These are phyloP conservation scores for Boletus reticuloceps DNA, from an alignment of 768 basidiomycete genomes.

Conservation along the genomic window DNA sequence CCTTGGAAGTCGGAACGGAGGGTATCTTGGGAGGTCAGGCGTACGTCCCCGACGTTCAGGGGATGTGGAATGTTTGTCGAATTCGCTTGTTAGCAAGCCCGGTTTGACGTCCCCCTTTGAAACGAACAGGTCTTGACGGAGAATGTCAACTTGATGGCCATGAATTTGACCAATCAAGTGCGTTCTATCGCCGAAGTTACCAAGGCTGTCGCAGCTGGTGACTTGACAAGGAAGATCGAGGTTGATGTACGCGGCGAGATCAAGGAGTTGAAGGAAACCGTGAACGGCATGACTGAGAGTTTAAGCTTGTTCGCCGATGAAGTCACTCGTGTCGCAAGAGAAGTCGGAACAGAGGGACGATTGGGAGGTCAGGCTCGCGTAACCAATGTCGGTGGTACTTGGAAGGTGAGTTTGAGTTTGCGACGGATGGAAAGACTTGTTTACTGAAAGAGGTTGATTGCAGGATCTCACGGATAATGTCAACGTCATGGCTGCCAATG, in stretches of 20 bases:
- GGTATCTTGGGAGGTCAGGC: slow-evolving; percentile 95
- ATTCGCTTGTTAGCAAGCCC: not conserved
- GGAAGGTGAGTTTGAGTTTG: slow-evolving; percentile 56
- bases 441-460: slow-evolving; percentile 11
- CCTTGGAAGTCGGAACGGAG: slow-evolving; percentile 88
- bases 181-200: slow-evolving; percentile 90
- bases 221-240: slow-evolving; percentile 90
- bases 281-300: slow-evolving; percentile 93
- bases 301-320: slow-evolving; percentile 84
- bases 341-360: slow-evolving; percentile 95
- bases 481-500: slow-evolving; percentile 93
- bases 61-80: slow-evolving; percentile 81
- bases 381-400: slow-evolving; percentile 92
- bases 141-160: slow-evolving; percentile 87
- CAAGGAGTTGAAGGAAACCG: slow-evolving; percentile 84
- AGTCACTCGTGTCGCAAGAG: slow-evolving; percentile 83
- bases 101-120: slow-evolving; percentile 10
- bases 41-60: slow-evolving; percentile 86
- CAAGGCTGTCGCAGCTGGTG: slow-evolving; percentile 91
- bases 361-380: slow-evolving; percentile 94
- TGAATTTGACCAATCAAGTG: slow-evolving; percentile 89
- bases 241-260: slow-evolving; percentile 94
- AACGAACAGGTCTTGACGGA: slow-evolving; percentile 55
- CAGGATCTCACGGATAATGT: slow-evolving; percentile 91
- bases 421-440: not conserved